Evolutionary conservation across 768 basidiomycete genomes (phyloP).

Genomic region (Boletus patriciae): DNA sequence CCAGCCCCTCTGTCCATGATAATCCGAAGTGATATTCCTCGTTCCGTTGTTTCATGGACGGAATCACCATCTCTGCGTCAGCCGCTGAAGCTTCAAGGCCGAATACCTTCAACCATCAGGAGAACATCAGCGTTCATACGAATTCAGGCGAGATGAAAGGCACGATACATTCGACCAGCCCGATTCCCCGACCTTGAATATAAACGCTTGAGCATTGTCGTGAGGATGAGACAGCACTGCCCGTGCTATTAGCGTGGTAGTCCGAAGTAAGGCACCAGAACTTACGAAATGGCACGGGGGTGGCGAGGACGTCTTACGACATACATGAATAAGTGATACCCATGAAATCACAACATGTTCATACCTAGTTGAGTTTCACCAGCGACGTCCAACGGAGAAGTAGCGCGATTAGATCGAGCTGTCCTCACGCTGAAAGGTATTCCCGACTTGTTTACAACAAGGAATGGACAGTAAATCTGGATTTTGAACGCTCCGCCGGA

Average conservation of each 20-base stretch:
- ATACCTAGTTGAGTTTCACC: conserved; percentile 71
- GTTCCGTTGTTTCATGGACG: conserved; percentile 57
- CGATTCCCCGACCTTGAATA: conserved; percentile 79
- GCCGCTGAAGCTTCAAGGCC: conserved; percentile 91
- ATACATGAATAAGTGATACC: conserved; percentile 12
- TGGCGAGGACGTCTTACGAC: conserved; percentile 45
- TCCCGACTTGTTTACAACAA: conserved; percentile 91
- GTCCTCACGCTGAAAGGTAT: conserved; percentile 76
- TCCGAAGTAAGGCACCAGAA: conserved; percentile 14
- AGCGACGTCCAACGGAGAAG: conserved; percentile 75
- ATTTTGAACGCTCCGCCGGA: conserved; percentile 96
- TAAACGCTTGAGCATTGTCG: conserved; percentile 79
- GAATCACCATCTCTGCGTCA: conserved; percentile 78
- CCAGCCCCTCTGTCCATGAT: conserved; percentile 91
- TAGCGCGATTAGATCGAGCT: conserved; percentile 57
- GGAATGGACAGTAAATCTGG: conserved; percentile 88
- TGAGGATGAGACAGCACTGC: conserved; percentile 85
- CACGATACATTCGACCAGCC: conserved; percentile 78
- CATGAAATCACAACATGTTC: conserved; percentile 9
- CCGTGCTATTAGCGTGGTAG: conserved; percentile 1
- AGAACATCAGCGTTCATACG: conserved; percentile 5
- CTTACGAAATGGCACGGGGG: conserved; percentile 80
- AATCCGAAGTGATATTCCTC: conserved; percentile 81
- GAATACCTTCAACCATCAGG: conserved; percentile 51
- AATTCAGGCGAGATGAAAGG: conserved; percentile 4